These are phyloP conservation scores for Diaporthe caulivora DNA, from an alignment of 2,329 filamentous ascomycete genomes.

Conservation along the genomic window DNA sequence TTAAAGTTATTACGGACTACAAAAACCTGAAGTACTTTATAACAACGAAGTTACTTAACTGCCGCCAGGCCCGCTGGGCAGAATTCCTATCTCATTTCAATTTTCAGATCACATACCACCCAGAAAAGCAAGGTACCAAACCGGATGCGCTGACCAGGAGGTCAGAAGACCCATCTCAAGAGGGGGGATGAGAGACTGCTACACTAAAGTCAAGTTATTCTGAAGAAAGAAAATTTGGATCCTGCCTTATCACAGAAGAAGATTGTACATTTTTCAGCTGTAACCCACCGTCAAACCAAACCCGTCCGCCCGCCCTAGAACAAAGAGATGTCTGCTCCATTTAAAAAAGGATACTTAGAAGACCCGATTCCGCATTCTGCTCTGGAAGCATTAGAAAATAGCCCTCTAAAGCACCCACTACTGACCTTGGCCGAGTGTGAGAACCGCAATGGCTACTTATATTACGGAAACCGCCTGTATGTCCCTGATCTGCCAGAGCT, in stretches of 20 bases:
- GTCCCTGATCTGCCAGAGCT: too few relatives aligned
- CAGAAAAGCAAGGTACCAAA: background rate
- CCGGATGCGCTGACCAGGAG: too few relatives aligned
- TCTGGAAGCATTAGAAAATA: background rate
- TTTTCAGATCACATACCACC: background rate
- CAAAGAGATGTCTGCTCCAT: background rate
- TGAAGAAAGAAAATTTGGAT: background rate
- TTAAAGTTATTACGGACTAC: slow-evolving; percentile 10
- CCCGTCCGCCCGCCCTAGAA: too few relatives aligned
- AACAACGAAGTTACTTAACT: background rate
- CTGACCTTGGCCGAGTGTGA: too few relatives aligned
- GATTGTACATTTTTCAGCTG: background rate
- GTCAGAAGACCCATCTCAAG: too few relatives aligned
- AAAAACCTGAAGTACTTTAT: background rate
- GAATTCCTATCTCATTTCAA: too few relatives aligned
- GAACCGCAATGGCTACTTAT: too few relatives aligned
- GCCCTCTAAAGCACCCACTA: background rate
- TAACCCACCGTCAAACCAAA: background rate
- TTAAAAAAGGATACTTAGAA: background rate
- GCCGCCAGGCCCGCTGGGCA: too few relatives aligned
- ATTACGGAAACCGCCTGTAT: too few relatives aligned
- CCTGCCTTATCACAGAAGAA: background rate
- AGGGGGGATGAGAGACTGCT: too few relatives aligned
- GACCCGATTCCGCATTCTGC: background rate
- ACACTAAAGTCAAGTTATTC: background rate